Percentiles rank a stretch among this genome's conserved stretches.
Conservation (phyloP, 306 rosid genomes). For the Trifolium repens region DNA sequence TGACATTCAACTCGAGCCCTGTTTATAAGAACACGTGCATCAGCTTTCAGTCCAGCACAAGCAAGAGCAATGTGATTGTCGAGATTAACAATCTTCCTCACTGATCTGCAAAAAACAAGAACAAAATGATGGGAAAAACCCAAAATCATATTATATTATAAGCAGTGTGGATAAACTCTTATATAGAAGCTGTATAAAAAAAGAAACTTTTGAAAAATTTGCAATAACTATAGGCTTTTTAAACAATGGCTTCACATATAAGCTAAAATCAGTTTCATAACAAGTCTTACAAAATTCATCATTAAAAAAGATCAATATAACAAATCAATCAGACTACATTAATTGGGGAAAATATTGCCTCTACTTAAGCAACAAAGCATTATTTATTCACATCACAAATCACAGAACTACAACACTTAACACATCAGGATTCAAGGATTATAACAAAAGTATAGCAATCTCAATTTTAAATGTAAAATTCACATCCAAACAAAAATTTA, state of each 20-base stretch:
- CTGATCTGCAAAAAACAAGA: conserved; percentile 42
- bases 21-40: conserved; percentile 93
- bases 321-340: neutral
- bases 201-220: neutral
- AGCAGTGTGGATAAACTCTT: neutral
- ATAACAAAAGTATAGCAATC: no score
- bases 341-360: neutral
- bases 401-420: no score
- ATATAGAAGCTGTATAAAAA: neutral
- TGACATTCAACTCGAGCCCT: conserved; percentile 92
- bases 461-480: no score
- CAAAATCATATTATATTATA: neutral
- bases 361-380: no score
- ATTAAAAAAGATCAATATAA: neutral
- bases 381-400: no score
- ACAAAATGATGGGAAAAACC: neutral
- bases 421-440: no score
- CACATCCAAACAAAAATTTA: no score
- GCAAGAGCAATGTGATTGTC: conserved; percentile 74
- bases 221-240: neutral
- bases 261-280: neutral
- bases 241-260: neutral
- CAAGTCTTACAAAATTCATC: neutral
- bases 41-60: conserved; percentile 97
- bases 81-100: conserved; percentile 56